phyloP scores from a whole-genome alignment of 371 early-diverging fungal genomes.

The Mycotypha africana region DNA sequence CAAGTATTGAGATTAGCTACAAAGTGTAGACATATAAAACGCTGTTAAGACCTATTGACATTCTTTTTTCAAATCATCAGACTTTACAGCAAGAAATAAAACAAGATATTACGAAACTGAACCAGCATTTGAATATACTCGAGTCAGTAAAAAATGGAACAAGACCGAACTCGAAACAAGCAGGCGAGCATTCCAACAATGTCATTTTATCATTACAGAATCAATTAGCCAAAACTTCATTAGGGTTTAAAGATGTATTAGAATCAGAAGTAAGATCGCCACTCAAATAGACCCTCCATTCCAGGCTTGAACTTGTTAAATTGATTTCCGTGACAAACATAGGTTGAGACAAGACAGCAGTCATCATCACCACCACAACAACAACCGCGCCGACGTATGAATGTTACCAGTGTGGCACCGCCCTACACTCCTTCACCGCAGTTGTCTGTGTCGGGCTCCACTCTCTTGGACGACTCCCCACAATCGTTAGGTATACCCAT shows the following conservation, averaged over 20 bases:
- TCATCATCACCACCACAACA: slow-evolving; percentile 28
- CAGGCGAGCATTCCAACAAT: slow-evolving; percentile 82
- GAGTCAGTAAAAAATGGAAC: slow-evolving; percentile 37
- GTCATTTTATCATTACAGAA: slow-evolving; percentile 87
- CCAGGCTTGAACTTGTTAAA: slow-evolving; percentile 19
- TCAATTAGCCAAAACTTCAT: slow-evolving; percentile 80
- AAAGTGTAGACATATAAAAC: no score
- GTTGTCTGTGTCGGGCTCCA: no score
- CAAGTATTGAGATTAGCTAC: slow-evolving; percentile 27
- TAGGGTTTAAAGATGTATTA: slow-evolving; percentile 86
- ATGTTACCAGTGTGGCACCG: no score
- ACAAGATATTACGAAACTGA: slow-evolving; percentile 88
- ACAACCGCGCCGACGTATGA: slow-evolving; percentile 36
- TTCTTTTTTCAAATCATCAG: no score
- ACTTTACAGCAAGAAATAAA: no score
- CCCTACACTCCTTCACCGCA: no score
- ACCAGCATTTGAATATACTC: slow-evolving; percentile 81
- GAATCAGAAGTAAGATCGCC: slow-evolving; percentile 67
- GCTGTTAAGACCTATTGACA: no score
- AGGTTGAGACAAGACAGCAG: neutral
- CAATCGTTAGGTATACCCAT: slow-evolving; percentile 42
- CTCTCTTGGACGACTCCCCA: slow-evolving; percentile 38
- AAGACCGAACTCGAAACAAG: slow-evolving; percentile 58
- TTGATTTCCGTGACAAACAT: neutral
- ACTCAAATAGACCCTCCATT: no score